Evolutionary conservation across 1,139 yeast species (phyloP).

Genomic region (Komagataea norvegica): DNA sequence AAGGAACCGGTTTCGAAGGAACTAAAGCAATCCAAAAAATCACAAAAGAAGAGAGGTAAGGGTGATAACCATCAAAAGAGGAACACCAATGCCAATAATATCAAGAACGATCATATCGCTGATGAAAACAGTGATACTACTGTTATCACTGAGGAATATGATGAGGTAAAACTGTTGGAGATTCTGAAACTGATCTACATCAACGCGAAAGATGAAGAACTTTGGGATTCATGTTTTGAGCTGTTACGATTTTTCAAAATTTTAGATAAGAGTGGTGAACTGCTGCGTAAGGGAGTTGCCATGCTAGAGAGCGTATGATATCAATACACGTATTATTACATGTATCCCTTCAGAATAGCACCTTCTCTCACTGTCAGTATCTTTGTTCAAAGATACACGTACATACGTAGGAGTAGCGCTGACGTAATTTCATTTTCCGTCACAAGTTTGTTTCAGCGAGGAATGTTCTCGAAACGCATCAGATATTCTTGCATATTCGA

Average conservation of each 20-base stretch:
- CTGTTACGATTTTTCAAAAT: constrained; percentile 42
- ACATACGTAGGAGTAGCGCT: not conserved
- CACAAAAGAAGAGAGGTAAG: constrained; percentile 2
- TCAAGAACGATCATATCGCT: constrained; percentile 1
- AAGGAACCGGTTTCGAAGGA: not conserved
- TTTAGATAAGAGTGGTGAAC: constrained; percentile 31
- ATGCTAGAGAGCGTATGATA: constrained; percentile 3
- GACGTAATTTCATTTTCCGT: not conserved
- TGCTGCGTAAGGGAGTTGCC: constrained; percentile 15
- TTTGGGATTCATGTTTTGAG: constrained; percentile 47
- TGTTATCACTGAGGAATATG: constrained; percentile 19
- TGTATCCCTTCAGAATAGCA: no score
- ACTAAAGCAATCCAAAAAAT: not conserved
- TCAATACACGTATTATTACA: no score
- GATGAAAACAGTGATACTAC: constrained; percentile 14
- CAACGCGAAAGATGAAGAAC: constrained; percentile 34
- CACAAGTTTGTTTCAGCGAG: not conserved
- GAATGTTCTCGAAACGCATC: not conserved
- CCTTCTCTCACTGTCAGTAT: no score
- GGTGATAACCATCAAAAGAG: constrained; percentile 7
- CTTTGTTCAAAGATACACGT: no score
- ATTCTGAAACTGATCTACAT: constrained; percentile 34
- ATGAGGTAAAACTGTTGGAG: constrained; percentile 36
- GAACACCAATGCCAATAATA: not conserved
- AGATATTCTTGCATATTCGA: no score